Conservation (phyloP, 1,139 yeast genomes). For the Hansenula anomala region DNA sequence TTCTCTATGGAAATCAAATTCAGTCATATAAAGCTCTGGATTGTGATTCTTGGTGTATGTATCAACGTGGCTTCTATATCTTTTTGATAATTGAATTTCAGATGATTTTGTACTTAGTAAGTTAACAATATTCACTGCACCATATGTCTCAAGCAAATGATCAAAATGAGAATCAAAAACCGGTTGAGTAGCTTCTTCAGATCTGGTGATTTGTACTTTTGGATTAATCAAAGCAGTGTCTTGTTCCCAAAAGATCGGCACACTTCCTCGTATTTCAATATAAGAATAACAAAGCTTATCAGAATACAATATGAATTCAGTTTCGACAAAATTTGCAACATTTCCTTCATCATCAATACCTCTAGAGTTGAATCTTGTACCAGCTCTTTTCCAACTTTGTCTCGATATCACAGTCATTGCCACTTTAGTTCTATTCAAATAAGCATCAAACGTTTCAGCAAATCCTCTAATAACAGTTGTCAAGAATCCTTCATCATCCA, state of each 20-base stretch:
- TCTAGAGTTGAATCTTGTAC: conserved; percentile 88
- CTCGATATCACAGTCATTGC: conserved; percentile 78
- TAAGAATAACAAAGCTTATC: conserved; percentile 63
- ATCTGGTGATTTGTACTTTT: conserved; percentile 82
- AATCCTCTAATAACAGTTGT: conserved; percentile 94
- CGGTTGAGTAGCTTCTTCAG: conserved; percentile 89
- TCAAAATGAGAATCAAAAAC: conserved; percentile 80
- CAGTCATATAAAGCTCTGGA: conserved; percentile 58
- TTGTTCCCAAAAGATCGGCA: conserved; percentile 98
- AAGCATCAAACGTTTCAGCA: conserved; percentile 67
- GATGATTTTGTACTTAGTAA: conserved; percentile 73
- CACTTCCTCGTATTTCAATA: conserved; percentile 88
- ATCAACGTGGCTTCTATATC: conserved; percentile 57
- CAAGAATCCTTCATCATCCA: conserved; percentile 75
- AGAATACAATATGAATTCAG: conserved; percentile 72
- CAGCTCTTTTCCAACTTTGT: conserved; percentile 95
- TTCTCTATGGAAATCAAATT: conserved; percentile 92
- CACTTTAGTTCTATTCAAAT: conserved; percentile 48
- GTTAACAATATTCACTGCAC: conserved; percentile 82
- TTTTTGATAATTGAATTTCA: conserved; percentile 66
- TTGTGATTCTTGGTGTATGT: conserved; percentile 29
- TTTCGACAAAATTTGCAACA: conserved; percentile 95
- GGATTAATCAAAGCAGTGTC: conserved; percentile 80
- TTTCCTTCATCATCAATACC: conserved; percentile 95
- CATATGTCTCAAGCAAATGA: conserved; percentile 66